Evolutionary conservation across 1,284 basidiomycete genomes (phyloP).

Genomic region (Leucoagaricus sp.): DNA sequence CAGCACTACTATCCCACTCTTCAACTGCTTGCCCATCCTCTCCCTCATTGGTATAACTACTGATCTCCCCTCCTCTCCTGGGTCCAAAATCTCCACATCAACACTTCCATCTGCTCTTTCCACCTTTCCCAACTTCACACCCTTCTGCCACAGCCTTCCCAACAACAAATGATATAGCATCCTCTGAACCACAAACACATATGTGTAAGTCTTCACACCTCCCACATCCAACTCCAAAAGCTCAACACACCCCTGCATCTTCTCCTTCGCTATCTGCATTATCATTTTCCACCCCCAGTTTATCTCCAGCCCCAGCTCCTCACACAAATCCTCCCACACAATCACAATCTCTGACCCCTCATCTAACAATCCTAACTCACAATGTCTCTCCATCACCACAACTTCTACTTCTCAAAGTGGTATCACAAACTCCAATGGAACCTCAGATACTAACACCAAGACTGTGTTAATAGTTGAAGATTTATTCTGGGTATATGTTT

Average conservation of each 20-base stretch:
- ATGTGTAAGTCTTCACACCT: conserved; percentile 1
- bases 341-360: conserved; percentile 15
- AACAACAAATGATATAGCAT: conserved; percentile 5
- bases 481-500: conserved; percentile 12
- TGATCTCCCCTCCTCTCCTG: neutral
- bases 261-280: conserved; percentile 13
- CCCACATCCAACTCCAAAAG: conserved; percentile 17
- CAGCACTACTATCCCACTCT: neutral
- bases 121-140: conserved; percentile 3
- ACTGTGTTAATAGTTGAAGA: neutral
- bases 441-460: neutral
- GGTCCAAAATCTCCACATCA: conserved; percentile 1
- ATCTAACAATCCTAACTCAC: conserved; percentile 11
- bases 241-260: conserved; percentile 16
- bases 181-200: conserved; percentile 5
- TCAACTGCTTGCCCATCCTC: neutral
- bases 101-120: neutral
- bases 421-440: conserved; percentile 12
- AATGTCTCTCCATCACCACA: neutral
- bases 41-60: conserved; percentile 14
- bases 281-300: conserved; percentile 14
- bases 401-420: conserved; percentile 12
- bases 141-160: conserved; percentile 10
- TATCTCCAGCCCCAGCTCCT: conserved; percentile 15
- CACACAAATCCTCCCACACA: conserved; percentile 19